Base-by-base conservation (phyloP, 2,329 filamentous ascomycete species). In the Pyricularia pennisetigena region DNA sequence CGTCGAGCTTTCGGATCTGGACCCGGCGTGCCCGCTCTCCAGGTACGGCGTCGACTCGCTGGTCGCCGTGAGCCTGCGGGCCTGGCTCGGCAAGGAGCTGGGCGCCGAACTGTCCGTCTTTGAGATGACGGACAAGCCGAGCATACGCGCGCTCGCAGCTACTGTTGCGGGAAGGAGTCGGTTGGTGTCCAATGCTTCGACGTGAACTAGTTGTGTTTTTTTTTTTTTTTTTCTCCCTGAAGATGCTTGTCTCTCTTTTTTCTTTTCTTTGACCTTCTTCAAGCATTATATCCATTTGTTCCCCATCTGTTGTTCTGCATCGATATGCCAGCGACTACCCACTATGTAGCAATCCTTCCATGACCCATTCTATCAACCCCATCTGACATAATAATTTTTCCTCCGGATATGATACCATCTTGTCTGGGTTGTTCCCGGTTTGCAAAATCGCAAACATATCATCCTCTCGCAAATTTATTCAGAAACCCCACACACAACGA, bases 21-120 rank as follows among this genome's bases (percentile, higher is more conserved):
- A 75, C 35, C 57, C 71, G 7, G 62, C 28, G 8, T 70, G 69
- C 65, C 71, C 73, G 1, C 68, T 75, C 3, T 69, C 74, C 62
- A 67, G 72, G 0, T 77, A 75, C 57, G 72, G 73, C 3, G 71
- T 75, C 28, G 74, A 75, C 69, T 75, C 73, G 64, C 67, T 74
- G 54, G 72, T 74, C 20, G 74, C 72, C 10, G 74, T 71, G 10
- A 72, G 73, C 49, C 68, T 74, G 59, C 70, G 72, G 20, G 68
- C 72, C 3, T 74, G 73, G 73, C n/a, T 74, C 26, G 61, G 71
- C 24, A 74, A 71, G 67, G 72, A 72, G 35, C 64, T 75, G n/a
- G 69, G 71, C 41, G 71, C 71, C 2, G 72, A 75, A 26, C 62
- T 74, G 3, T 72, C 73, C 23, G 69, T 75, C 14, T 74, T 75